Evolutionary conservation across 345 rosid genomes (phyloP).

Genomic region (Lenwebbia sp.): DNA sequence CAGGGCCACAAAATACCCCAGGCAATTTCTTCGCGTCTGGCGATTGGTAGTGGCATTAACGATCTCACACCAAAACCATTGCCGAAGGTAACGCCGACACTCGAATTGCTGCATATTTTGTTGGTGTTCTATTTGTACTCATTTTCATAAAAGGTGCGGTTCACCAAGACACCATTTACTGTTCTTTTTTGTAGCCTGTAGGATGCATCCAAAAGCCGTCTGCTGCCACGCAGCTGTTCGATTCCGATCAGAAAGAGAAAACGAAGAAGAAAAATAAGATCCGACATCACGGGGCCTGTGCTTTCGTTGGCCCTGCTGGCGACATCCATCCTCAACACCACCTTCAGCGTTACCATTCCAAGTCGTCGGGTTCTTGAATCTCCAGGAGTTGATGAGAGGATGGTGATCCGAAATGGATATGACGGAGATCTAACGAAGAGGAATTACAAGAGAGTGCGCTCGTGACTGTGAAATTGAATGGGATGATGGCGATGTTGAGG

Average conservation of each 20-base stretch:
- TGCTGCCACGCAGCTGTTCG: background rate
- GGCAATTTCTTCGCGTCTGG: too few relatives aligned
- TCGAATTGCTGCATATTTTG: background rate
- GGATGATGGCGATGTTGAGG: background rate
- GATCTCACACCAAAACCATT: background rate
- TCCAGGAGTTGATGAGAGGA: background rate
- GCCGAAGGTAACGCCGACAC: background rate
- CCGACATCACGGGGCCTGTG: constrained; percentile 68
- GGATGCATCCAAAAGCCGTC: background rate
- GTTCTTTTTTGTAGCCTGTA: background rate
- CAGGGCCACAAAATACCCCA: too few relatives aligned
- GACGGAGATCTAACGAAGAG: background rate
- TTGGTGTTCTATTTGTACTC: background rate
- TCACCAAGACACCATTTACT: background rate
- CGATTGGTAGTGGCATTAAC: background rate
- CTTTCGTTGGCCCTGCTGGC: constrained; percentile 29
- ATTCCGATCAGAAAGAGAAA: background rate
- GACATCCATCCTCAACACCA: constrained; percentile 43
- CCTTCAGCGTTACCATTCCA: constrained; percentile 41
- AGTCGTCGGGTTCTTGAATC: background rate
- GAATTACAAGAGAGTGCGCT: background rate
- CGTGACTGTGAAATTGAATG: background rate
- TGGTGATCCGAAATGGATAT: background rate
- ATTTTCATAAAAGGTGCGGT: too few relatives aligned
- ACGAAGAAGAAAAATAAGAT: constrained; percentile 27